A percentile compares a stretch with the other conserved stretches of the same genome.
Evolutionary conservation across 108 stramenopile species (phyloP).

Genomic region (Discostella pseudostelligera): DNA sequence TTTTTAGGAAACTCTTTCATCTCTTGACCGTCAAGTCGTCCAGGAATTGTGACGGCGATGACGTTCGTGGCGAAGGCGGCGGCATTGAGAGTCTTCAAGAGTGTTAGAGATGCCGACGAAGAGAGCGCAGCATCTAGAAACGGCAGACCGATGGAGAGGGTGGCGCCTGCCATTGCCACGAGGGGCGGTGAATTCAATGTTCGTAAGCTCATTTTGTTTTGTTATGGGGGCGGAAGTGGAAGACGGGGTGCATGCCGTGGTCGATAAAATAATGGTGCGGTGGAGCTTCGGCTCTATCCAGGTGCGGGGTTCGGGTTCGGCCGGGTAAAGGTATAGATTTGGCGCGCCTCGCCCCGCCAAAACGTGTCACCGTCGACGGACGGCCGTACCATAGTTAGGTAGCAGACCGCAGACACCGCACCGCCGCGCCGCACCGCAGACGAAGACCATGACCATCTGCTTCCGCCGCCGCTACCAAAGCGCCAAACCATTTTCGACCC

Average conservation of each 20-base stretch:
- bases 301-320: too few species aligned
- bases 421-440: too few species aligned
- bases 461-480: too few species aligned
- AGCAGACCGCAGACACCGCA: too few species aligned
- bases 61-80: conserved; percentile 52
- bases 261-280: neutral
- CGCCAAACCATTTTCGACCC: too few species aligned
- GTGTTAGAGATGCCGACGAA: conserved; percentile 17
- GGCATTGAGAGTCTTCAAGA: conserved; percentile 45
- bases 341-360: too few species aligned
- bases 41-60: conserved; percentile 56
- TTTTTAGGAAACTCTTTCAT: conserved; percentile 41
- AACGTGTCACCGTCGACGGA: too few species aligned
- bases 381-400: too few species aligned
- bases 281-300: too few species aligned
- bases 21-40: conserved; percentile 55
- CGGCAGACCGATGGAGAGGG: conserved; percentile 45
- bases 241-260: neutral
- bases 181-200: conserved; percentile 52
- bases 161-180: conserved; percentile 46
- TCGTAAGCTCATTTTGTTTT: conserved; percentile 31
- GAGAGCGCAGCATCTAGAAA: conserved; percentile 34
- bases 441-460: too few species aligned
- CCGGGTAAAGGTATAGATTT: too few species aligned
- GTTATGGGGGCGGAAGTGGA: neutral